Conservation (phyloP, 2,329 filamentous ascomycete species). For the Tetracladium maxilliforme region DNA sequence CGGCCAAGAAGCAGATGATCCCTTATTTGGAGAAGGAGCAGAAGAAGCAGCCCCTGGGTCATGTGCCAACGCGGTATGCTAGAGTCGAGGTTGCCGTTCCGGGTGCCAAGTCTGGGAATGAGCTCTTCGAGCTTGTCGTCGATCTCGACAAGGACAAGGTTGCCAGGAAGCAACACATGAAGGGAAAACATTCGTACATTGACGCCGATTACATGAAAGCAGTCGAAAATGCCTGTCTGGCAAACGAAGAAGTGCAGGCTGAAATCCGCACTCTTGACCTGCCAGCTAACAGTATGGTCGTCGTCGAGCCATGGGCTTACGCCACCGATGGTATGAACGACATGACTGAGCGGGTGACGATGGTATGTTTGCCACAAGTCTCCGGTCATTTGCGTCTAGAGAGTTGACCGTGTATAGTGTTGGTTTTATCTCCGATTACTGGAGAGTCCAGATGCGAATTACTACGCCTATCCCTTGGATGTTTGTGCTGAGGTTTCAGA, state of each 20-base stretch:
- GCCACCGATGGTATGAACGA: constrained; percentile 36
- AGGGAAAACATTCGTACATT: constrained; percentile 29
- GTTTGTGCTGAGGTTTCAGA: no score
- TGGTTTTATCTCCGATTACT: constrained; percentile 19
- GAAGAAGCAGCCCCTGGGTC: constrained; percentile 7
- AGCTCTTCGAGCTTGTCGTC: constrained; percentile 19
- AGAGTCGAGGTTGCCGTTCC: constrained; percentile 19
- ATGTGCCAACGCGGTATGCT: constrained; percentile 19
- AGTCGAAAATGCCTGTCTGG: constrained; percentile 29
- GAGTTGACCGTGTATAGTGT: no score
- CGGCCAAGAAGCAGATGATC: constrained; percentile 29
- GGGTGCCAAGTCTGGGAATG: constrained; percentile 11
- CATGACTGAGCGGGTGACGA: constrained; percentile 28
- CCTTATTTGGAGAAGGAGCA: constrained; percentile 27
- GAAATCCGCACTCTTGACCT: constrained; percentile 26
- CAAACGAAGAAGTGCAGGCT: constrained; percentile 22
- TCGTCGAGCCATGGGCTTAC: constrained; percentile 40
- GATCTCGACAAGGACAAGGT: constrained; percentile 10
- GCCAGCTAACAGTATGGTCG: constrained; percentile 25
- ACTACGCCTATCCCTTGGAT: constrained; percentile 53
- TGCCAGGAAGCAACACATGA: constrained; percentile 14
- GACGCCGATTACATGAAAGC: constrained; percentile 30
- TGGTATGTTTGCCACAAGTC: no score
- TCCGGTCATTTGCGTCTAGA: no score
- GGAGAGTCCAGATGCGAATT: constrained; percentile 40